phyloP scores from a whole-genome alignment of 139 green algal species.

The Volvox africanus region DNA sequence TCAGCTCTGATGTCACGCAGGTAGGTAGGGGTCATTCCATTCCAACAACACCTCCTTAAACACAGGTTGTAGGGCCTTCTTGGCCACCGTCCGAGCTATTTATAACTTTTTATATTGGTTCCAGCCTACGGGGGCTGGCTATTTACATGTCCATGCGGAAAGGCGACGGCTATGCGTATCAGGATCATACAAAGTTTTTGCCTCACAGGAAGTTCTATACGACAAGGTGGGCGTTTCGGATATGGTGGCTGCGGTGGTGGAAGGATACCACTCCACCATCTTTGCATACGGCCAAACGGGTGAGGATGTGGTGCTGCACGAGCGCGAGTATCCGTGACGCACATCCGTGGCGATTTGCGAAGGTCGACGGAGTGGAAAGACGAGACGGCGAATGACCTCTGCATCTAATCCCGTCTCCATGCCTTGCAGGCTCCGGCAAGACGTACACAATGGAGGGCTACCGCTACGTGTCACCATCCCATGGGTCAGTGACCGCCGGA shows the following conservation, averaged over 20 bases:
- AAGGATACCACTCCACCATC: conserved; percentile 61
- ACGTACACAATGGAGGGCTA: conserved; percentile 75
- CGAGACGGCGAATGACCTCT: too few species aligned
- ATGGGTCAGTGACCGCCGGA: not conserved
- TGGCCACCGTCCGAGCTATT: too few species aligned
- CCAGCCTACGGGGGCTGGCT: too few species aligned
- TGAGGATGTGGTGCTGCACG: not conserved
- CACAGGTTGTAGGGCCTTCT: too few species aligned
- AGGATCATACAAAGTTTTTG: not conserved
- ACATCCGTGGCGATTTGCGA: too few species aligned
- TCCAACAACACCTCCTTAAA: too few species aligned
- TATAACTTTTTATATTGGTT: too few species aligned
- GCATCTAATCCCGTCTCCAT: too few species aligned
- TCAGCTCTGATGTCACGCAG: not conserved
- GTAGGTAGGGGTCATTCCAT: not conserved
- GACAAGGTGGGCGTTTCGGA: conserved; percentile 20
- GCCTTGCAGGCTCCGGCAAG: conserved; percentile 63
- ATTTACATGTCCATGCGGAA: too few species aligned
- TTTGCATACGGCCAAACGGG: conserved; percentile 74
- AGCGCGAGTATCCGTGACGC: too few species aligned
- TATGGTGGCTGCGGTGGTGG: conserved; percentile 42
- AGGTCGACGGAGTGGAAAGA: too few species aligned
- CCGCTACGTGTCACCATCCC: conserved; percentile 42
- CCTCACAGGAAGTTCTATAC: conserved; percentile 53
- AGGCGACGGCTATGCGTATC: too few species aligned